Conservation (phyloP, 345 rosid genomes). For the Aethionema arabicum region DNA sequence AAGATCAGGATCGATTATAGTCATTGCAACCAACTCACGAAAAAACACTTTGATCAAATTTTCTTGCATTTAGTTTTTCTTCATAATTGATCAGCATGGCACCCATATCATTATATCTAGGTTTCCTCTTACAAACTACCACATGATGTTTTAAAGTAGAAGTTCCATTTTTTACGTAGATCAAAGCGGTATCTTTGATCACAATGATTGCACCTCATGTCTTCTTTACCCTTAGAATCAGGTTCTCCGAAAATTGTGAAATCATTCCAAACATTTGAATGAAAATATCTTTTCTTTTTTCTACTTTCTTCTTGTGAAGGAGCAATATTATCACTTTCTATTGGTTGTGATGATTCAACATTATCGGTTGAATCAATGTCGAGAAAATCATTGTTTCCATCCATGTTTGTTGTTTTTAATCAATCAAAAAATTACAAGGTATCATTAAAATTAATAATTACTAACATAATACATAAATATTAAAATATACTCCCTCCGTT, state of each 20-base stretch:
- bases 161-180: background rate
- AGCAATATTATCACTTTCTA: background rate
- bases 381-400: slow-evolving; percentile 29
- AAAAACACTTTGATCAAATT: background rate
- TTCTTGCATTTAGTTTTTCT: background rate
- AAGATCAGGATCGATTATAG: background rate
- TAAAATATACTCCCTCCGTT: no score
- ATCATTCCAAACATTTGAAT: background rate
- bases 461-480: no score
- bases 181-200: background rate
- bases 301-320: background rate
- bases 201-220: no score
- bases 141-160: background rate
- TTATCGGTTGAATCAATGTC: background rate
- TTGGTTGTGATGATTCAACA: background rate
- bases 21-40: background rate
- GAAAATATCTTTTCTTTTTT: background rate
- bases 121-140: background rate
- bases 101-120: background rate
- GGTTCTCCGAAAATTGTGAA: background rate
- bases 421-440: no score
- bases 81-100: background rate
- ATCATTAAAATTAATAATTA: no score
- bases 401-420: no score
- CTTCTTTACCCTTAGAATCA: background rate